Evolutionary conservation across 2,329 filamentous ascomycete species (phyloP).

Genomic region (Fusarium sterilihyphosum): DNA sequence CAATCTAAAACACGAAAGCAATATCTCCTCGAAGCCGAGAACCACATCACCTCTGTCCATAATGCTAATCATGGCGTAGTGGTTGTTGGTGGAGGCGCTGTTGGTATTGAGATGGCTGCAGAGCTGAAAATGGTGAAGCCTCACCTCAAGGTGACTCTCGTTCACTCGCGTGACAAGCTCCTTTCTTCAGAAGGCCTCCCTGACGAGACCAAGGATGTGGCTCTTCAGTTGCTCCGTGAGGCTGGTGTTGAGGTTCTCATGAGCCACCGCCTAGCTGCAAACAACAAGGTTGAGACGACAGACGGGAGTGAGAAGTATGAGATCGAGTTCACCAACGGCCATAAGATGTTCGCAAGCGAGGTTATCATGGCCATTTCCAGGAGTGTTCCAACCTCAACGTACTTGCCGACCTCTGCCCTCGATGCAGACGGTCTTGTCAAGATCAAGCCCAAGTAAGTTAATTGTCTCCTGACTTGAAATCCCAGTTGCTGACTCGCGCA

Average conservation of each 20-base stretch:
- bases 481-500: background rate
- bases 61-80: conserved; percentile 68
- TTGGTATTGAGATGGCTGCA: conserved; percentile 84
- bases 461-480: background rate
- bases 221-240: conserved; percentile 67
- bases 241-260: conserved; percentile 73
- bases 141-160: conserved; percentile 72
- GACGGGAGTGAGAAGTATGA: conserved; percentile 55
- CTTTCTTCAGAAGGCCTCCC: conserved; percentile 79
- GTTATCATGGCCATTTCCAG: conserved; percentile 77
- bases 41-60: conserved; percentile 66
- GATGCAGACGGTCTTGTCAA: conserved; percentile 73
- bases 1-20: conserved; percentile 69
- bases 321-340: conserved; percentile 69
- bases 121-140: conserved; percentile 78
- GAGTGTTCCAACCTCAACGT: conserved; percentile 69
- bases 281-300: conserved; percentile 56
- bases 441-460: conserved; percentile 63
- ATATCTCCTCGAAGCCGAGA: conserved; percentile 70
- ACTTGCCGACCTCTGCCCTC: conserved; percentile 67
- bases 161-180: conserved; percentile 76
- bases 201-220: conserved; percentile 72
- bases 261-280: conserved; percentile 64
- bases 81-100: conserved; percentile 80
- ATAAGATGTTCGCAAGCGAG: conserved; percentile 67